Percentiles rank a stretch among this genome's conserved stretches.
phyloP scores from a whole-genome alignment of 306 rosid species.

The Acmispon strigosus region DNA sequence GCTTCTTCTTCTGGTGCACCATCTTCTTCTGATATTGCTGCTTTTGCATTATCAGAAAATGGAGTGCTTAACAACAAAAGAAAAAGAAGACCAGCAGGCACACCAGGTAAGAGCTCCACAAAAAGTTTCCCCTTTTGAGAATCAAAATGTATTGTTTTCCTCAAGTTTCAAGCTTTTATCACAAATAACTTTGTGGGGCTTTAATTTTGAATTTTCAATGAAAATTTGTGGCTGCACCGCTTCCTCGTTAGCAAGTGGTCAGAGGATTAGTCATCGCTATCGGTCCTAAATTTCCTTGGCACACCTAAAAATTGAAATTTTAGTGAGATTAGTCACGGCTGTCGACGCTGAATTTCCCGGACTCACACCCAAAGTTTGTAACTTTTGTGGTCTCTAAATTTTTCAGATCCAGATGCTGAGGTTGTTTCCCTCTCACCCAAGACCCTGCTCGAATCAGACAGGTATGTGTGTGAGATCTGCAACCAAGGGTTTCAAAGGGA shows the following conservation, averaged over 20 bases:
- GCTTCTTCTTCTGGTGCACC: conserved; percentile 33
- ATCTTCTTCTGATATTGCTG: conserved; percentile 38
- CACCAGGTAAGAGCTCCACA: conserved; percentile 58
- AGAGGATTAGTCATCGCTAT: too few species aligned
- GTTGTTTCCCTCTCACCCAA: conserved; percentile 90
- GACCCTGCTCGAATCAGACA: conserved; percentile 77
- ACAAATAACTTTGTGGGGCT: not conserved
- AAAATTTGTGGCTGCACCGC: too few species aligned
- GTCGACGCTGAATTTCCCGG: too few species aligned
- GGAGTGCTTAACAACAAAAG: conserved; percentile 48
- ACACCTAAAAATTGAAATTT: too few species aligned
- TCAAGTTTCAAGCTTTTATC: not conserved
- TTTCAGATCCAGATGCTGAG: conserved; percentile 89
- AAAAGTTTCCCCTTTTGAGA: not conserved
- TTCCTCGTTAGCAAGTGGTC: too few species aligned
- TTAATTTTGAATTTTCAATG: not conserved
- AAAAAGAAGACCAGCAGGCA: conserved; percentile 95
- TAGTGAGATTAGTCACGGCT: too few species aligned
- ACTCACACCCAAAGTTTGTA: not conserved
- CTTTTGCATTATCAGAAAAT: conserved; percentile 44
- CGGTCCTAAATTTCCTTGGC: too few species aligned
- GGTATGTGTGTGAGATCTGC: conserved; percentile 98
- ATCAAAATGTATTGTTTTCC: not conserved
- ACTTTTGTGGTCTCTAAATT: not conserved
- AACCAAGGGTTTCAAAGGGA: conserved; percentile 94